Evolutionary conservation across 495 filamentous ascomycete species (phyloP).

Genomic region (Aspergillus steynii): DNA sequence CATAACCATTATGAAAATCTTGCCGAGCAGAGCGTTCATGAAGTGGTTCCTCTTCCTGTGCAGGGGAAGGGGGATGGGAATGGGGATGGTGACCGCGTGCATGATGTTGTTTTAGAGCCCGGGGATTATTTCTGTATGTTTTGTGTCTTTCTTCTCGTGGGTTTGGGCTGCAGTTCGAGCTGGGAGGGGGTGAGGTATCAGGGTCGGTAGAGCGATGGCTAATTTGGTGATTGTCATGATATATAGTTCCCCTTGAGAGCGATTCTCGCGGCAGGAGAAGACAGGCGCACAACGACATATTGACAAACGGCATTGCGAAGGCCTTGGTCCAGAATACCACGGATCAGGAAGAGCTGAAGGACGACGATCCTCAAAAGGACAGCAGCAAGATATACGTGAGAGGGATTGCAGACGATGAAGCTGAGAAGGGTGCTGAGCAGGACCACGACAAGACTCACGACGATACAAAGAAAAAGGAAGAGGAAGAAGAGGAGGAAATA

Average conservation of each 20-base stretch:
- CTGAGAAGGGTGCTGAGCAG: not conserved
- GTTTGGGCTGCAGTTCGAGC: too few species aligned
- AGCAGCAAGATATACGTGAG: not conserved
- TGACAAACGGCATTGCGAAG: not conserved
- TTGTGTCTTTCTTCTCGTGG: not conserved
- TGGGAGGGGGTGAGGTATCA: too few species aligned
- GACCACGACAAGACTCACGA: not conserved
- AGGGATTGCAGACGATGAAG: not conserved
- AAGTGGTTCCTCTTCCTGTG: not conserved
- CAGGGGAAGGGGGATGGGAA: not conserved
- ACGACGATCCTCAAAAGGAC: not conserved
- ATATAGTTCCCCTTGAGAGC: not conserved
- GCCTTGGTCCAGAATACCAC: not conserved
- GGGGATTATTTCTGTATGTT: not conserved
- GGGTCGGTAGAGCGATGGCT: too few species aligned
- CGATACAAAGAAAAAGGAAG: too few species aligned
- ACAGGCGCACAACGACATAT: not conserved
- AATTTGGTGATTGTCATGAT: not conserved
- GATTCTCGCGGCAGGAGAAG: not conserved
- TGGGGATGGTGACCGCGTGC: not conserved
- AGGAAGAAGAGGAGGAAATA: not conserved
- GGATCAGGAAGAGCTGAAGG: not conserved
- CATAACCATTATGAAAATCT: not conserved
- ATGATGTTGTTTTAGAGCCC: not conserved
- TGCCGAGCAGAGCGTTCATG: too few species aligned